Evolutionary conservation across 495 filamentous ascomycete genomes (phyloP), one percentile per base, ranked within the genome.

Genomic region (Lasiosphaeriaceae sp.): DNA sequence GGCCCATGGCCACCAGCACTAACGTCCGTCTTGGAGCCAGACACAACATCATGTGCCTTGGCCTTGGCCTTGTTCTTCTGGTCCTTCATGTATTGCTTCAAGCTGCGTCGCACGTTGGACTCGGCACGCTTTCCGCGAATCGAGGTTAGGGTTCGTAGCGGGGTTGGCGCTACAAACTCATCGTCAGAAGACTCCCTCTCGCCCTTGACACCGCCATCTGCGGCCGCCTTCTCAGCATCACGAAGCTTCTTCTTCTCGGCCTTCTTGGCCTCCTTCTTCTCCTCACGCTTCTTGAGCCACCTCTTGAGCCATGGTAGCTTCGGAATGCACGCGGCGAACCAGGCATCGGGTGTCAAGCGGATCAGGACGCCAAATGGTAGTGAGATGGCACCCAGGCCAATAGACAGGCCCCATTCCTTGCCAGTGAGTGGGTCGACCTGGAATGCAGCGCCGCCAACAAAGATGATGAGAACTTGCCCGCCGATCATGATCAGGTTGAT

Each of bases 401-500:
- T 75, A 57, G 86, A 90, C 22, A 90, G 77, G 14, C 76, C 88
- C 90, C 90, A 95, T 63, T 92, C 89, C 23, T 78, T 72, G 31
- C 82, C 82, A 54, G 80, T 82, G 37, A 72, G 67, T 2, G 35
- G 60, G 12, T 77, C 80, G 61, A 93, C 87, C 43, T 80, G 79
- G 68, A 93, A 92, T 9, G 90, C 88, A 19, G 72, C 71, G 58
- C 82, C 80, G 20, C 90, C 90, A 22, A 92, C 81, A 52, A 85
- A 92, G 52, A 92, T 79, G 62, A 93, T 93, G 67, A 90, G 82
- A 60, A 93, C 66, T 61, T 95, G 90, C 7, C 90, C 90, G 89
- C 84, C 90, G 54, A 96, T 72, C 76, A 96, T 97, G 65, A 96
- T 83, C 20, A 83, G 51, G 58, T 90, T 89, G 62, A 97, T 96